Evolutionary conservation across 75 land plant species (phyloP).

Genomic region (Larix kaempferi): DNA sequence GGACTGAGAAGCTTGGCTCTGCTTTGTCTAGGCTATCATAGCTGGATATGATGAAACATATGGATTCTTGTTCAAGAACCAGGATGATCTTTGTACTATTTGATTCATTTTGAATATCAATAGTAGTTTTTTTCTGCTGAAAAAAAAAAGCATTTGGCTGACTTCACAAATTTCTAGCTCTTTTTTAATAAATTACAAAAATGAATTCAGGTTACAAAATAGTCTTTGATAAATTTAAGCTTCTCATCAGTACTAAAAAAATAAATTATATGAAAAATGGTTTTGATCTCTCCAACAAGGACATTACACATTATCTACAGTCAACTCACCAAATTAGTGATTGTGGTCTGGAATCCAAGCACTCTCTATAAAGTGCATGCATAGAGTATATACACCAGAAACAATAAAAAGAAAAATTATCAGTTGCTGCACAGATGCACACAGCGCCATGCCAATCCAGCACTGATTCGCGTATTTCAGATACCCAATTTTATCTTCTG

Average conservation of each 20-base stretch:
- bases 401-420: neutral
- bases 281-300: neutral
- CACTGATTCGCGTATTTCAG: neutral
- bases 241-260: neutral
- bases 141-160: neutral
- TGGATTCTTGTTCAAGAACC: too few species aligned
- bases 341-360: neutral
- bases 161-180: neutral
- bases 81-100: too few species aligned
- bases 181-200: neutral
- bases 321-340: neutral
- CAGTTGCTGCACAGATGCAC: neutral
- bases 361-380: neutral
- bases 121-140: too few species aligned
- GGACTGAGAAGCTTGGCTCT: too few species aligned
- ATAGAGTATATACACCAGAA: neutral
- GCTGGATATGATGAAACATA: too few species aligned
- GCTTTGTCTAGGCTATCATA: too few species aligned
- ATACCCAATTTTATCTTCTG: slow-evolving; percentile 1
- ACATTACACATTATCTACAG: slow-evolving; percentile 1
- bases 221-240: neutral
- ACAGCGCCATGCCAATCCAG: neutral
- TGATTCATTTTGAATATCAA: too few species aligned
- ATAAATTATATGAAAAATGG: neutral
- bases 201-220: neutral